Conservation (phyloP, 2,329 filamentous ascomycete species). For the Myriosclerotinia duriaeana region DNA sequence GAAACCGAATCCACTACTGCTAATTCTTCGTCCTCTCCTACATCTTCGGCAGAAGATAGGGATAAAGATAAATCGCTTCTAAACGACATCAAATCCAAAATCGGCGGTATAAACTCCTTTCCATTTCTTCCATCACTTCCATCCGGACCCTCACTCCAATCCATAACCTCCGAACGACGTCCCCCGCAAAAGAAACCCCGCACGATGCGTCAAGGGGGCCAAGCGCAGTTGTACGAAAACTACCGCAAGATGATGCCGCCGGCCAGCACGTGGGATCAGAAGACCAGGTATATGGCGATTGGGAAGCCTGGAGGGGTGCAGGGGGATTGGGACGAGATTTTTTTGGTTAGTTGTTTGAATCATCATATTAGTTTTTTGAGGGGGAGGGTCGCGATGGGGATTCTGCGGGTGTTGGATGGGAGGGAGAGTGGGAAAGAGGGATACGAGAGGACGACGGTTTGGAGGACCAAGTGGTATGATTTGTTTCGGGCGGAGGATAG, state of each 20-base stretch:
- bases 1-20: conserved; percentile 42
- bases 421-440: conserved; percentile 44
- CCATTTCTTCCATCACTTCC: not conserved
- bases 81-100: conserved; percentile 27
- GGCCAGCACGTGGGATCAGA: conserved; percentile 58
- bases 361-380: conserved; percentile 61
- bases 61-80: not conserved
- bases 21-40: conserved; percentile 8
- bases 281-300: conserved; percentile 57
- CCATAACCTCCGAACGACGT: not conserved
- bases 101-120: conserved; percentile 28
- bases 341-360: conserved; percentile 60
- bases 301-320: conserved; percentile 49
- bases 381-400: conserved; percentile 55
- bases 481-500: conserved; percentile 56
- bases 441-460: conserved; percentile 49
- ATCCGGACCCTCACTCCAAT: conserved; percentile 20
- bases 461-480: conserved; percentile 62
- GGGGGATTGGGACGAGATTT: conserved; percentile 62
- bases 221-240: conserved; percentile 60
- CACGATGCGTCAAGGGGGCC: conserved; percentile 35
- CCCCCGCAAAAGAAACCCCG: conserved; percentile 26
- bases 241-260: conserved; percentile 63
- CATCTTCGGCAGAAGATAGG: not conserved
- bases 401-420: conserved; percentile 56